Evolutionary conservation across 768 basidiomycete genomes (phyloP).

Genomic region (Gautieria morchelliformis): DNA sequence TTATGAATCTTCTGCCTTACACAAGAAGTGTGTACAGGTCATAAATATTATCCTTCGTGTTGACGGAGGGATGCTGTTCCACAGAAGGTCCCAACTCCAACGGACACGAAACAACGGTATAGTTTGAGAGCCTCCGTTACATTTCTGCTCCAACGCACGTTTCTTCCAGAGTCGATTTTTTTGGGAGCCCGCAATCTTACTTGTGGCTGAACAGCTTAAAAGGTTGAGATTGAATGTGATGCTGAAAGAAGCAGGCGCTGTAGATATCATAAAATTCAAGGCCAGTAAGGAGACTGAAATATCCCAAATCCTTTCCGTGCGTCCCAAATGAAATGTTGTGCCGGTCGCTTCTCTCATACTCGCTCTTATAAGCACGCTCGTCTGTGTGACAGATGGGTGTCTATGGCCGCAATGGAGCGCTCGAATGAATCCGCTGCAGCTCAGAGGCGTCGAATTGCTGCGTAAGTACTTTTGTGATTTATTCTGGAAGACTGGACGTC

Average conservation of each 20-base stretch:
- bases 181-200: not conserved
- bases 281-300: not conserved
- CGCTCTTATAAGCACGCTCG: no score
- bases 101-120: no score
- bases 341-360: no score
- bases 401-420: no score
- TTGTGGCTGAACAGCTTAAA: not conserved
- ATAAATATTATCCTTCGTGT: not conserved
- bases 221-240: not conserved
- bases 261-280: not conserved
- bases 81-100: not conserved
- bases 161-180: not conserved
- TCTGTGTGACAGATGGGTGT: no score
- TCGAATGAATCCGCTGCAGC: no score
- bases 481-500: no score
- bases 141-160: not conserved
- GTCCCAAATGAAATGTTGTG: no score
- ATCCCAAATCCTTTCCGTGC: not conserved
- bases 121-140: not conserved
- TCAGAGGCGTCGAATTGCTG: no score
- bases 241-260: not conserved
- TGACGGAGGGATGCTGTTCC: not conserved
- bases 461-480: no score
- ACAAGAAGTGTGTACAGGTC: not conserved
- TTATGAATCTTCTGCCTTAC: not conserved